phyloP scores from a whole-genome alignment of 805 yeast species.

The Metschnikowia hibisci region DNA sequence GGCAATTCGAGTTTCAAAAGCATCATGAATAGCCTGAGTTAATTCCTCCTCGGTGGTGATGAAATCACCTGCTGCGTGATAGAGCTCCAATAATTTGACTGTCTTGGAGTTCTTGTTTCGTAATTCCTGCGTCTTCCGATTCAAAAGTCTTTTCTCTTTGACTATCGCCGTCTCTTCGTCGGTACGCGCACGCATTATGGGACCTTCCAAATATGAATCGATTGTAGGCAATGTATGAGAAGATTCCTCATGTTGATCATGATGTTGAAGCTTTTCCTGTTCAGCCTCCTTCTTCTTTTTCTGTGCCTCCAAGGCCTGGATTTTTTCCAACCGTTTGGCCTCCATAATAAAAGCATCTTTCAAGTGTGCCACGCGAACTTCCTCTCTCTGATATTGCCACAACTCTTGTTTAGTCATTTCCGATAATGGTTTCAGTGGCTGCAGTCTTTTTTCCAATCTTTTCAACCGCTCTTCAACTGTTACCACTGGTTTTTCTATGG shows the following conservation, averaged over 20 bases:
- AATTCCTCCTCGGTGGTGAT: slow-evolving; percentile 71
- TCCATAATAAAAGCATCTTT: slow-evolving; percentile 57
- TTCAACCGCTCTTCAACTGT: slow-evolving; percentile 59
- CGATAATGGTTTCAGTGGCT: slow-evolving; percentile 27
- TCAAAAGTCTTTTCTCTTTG: slow-evolving; percentile 58
- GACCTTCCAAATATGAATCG: slow-evolving; percentile 60
- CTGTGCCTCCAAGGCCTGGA: slow-evolving; percentile 27
- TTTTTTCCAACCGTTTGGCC: slow-evolving; percentile 43
- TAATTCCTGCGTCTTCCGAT: slow-evolving; percentile 56
- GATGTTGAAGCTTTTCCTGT: slow-evolving; percentile 23
- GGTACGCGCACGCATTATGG: slow-evolving; percentile 70
- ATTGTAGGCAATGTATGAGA: slow-evolving; percentile 76
- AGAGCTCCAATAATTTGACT: slow-evolving; percentile 58
- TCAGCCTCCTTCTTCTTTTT: slow-evolving; percentile 26
- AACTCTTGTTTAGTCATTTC: slow-evolving; percentile 33
- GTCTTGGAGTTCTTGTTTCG: slow-evolving; percentile 52
- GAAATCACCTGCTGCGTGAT: slow-evolving; percentile 64
- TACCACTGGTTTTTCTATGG: slow-evolving; percentile 48
- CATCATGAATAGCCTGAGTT: slow-evolving; percentile 51
- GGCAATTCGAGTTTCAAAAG: slow-evolving; percentile 43
- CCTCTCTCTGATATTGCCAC: slow-evolving; percentile 52
- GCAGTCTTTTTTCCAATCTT: slow-evolving; percentile 46
- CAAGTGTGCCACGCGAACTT: slow-evolving; percentile 69
- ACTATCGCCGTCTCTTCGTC: slow-evolving; percentile 60
- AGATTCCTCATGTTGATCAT: slow-evolving; percentile 50